Conservation (phyloP, 164 flowering plant species). For the Tinospora cordifolia region DNA sequence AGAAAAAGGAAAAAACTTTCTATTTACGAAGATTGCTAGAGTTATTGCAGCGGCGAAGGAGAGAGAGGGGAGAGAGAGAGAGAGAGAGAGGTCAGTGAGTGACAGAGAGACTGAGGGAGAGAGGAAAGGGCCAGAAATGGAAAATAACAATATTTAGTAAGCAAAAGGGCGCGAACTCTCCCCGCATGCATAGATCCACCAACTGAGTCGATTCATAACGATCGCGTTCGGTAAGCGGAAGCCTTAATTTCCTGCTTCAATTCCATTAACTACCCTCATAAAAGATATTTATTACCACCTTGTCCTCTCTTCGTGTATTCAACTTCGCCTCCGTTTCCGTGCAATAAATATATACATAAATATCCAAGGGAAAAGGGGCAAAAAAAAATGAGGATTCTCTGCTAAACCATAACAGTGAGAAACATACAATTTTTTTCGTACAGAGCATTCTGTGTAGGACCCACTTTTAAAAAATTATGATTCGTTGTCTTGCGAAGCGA, state of each 20-base stretch:
- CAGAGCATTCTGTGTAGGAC: too few relatives aligned
- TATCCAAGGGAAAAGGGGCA: too few relatives aligned
- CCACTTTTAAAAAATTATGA: too few relatives aligned
- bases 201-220: not conserved
- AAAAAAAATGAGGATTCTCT: too few relatives aligned
- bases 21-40: not conserved
- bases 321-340: too few relatives aligned
- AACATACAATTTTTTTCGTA: too few relatives aligned
- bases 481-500: too few relatives aligned
- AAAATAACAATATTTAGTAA: not conserved
- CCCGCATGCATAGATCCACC: not conserved
- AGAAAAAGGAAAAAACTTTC: not conserved
- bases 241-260: too few relatives aligned
- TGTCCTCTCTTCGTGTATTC: too few relatives aligned
- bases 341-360: too few relatives aligned
- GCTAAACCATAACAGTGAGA: too few relatives aligned
- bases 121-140: not conserved
- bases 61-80: not conserved
- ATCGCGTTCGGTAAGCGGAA: not conserved
- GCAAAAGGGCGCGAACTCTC: constrained; percentile 7
- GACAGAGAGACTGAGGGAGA: not conserved
- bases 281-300: not conserved
- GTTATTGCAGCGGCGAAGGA: constrained; percentile 4
- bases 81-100: not conserved
- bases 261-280: not conserved